Evolutionary conservation across 192 early-diverging fungal genomes (phyloP).

Genomic region (Coemansia brasiliensis): DNA sequence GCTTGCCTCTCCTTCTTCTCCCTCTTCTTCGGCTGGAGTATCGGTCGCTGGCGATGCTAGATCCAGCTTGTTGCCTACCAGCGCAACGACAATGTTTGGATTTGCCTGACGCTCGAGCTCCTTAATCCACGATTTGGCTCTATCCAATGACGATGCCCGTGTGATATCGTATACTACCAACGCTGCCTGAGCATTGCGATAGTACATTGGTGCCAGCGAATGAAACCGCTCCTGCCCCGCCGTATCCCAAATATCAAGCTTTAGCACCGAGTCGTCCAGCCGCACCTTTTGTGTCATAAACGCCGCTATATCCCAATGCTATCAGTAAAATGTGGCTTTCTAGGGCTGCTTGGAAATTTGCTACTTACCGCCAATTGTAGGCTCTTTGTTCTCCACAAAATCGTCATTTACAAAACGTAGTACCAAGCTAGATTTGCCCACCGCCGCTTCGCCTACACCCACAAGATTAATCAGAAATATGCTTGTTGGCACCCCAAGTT

Average conservation of each 20-base stretch:
- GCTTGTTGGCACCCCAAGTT: too few relatives aligned
- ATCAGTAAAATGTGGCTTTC: too few relatives aligned
- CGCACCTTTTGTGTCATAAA: conserved; percentile 93
- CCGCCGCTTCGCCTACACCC: conserved; percentile 79
- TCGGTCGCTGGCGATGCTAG: conserved; percentile 49
- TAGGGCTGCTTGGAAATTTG: too few relatives aligned
- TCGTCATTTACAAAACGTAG: conserved; percentile 93
- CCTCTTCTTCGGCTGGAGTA: not conserved
- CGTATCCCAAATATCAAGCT: conserved; percentile 90
- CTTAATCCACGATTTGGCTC: conserved; percentile 93
- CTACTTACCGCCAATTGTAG: conserved; percentile 88
- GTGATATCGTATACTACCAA: conserved; percentile 98
- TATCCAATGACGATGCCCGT: conserved; percentile 77
- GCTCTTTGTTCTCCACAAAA: conserved; percentile 95
- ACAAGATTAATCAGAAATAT: conserved; percentile 10
- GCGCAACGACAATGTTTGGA: conserved; percentile 92
- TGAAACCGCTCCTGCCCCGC: conserved; percentile 98
- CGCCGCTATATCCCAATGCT: conserved; percentile 55
- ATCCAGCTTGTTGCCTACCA: conserved; percentile 97
- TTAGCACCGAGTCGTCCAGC: conserved; percentile 79
- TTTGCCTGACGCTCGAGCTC: conserved; percentile 95
- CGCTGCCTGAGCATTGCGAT: conserved; percentile 95
- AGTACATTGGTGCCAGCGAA: conserved; percentile 94
- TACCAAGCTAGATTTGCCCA: conserved; percentile 96
- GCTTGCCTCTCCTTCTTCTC: too few relatives aligned